Evolutionary conservation across 2,329 filamentous ascomycete genomes (phyloP), one percentile per base, ranked within the genome.

Genomic region (Rhinocladiella mackenziei): DNA sequence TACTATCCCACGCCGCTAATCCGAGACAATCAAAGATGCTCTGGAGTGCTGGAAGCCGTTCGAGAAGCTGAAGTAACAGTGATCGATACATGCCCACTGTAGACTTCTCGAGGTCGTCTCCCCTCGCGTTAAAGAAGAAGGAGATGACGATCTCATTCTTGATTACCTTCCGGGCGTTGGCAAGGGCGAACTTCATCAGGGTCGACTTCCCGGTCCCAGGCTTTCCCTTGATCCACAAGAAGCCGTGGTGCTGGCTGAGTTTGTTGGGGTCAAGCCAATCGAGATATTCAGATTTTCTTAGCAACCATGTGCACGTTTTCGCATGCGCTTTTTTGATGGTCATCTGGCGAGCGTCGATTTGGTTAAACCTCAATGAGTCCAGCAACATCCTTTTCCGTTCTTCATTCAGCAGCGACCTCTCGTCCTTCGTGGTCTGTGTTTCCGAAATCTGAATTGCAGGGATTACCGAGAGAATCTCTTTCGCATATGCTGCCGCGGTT

Each of bases 81-180:
- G 73, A 74, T 1, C 74, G 65, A 48, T 76, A 78, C 58, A 80
- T 66, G 0, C 77, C 76, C 0, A 59, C 19, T 0, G 65, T 61
- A 0, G 72, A 67, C 39, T 62, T 74, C 33, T 79, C 72, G 5
- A 73, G 54, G 23, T 45, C 20, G 40, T 34, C 57, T 0, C 71
- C 72, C 38, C 69, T 57, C 0, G 71, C 71, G 43, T 74, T 70
- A 60, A 75, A 76, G 60, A 74, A 76, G 54, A 73, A 75, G 0
- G 65, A 67, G 1, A 72, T 43, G 0, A 68, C 49, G 0, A 60
- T 25, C 1, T 43, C 43, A 25, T 28, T 25, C 10, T 55, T 46
- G 2, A 33, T 23, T 17, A 53, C 56, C 13, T 40, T 51, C n/a
- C 47, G 47, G 26, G 51, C 30, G 23, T 49, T 39, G 14, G 43